A percentile compares a stretch with the other conserved stretches of the same genome.
These are phyloP conservation scores for Candida railenensis DNA, from an alignment of 805 yeast species.

Conservation along the genomic window DNA sequence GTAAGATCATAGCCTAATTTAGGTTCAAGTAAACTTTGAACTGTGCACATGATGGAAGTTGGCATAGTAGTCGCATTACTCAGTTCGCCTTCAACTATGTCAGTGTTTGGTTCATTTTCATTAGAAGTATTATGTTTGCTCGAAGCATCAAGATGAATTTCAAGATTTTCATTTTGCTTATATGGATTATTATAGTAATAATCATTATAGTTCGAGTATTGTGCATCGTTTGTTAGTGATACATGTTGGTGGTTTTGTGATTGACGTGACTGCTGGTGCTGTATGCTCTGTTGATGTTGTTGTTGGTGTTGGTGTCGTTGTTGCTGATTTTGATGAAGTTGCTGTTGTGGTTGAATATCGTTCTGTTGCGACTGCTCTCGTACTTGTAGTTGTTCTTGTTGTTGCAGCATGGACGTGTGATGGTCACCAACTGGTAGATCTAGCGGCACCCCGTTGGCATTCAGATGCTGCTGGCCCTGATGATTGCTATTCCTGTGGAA, in stretches of 20 bases:
- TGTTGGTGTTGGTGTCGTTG: constrained; percentile 5
- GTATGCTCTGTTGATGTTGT: background rate
- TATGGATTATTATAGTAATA: constrained; percentile 41
- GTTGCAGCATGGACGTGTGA: constrained; percentile 13
- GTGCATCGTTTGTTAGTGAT: constrained; percentile 9
- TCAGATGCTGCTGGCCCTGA: constrained; percentile 11
- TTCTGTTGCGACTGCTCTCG: constrained; percentile 1
- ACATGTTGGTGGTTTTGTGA: background rate
- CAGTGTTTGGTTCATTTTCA: constrained; percentile 29
- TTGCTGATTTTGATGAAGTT: background rate
- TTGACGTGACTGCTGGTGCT: background rate
- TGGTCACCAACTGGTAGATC: constrained; percentile 7
- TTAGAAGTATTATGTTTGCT: constrained; percentile 9
- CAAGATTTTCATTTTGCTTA: constrained; percentile 35
- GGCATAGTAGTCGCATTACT: constrained; percentile 47
- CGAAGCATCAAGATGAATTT: constrained; percentile 45
- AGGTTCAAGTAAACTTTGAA: constrained; percentile 37
- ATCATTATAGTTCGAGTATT: constrained; percentile 38
- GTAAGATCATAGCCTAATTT: constrained; percentile 43
- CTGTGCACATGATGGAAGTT: constrained; percentile 50
- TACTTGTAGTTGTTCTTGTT: too few relatives aligned
- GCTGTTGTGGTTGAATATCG: background rate
- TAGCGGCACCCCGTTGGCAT: too few relatives aligned
- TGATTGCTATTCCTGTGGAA: constrained; percentile 43
- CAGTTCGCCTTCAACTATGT: constrained; percentile 33